A percentile compares a stretch with the other conserved stretches of the same genome.
Evolutionary conservation across 169 alveolate species (phyloP).

Genomic region (Neospora caninum): DNA sequence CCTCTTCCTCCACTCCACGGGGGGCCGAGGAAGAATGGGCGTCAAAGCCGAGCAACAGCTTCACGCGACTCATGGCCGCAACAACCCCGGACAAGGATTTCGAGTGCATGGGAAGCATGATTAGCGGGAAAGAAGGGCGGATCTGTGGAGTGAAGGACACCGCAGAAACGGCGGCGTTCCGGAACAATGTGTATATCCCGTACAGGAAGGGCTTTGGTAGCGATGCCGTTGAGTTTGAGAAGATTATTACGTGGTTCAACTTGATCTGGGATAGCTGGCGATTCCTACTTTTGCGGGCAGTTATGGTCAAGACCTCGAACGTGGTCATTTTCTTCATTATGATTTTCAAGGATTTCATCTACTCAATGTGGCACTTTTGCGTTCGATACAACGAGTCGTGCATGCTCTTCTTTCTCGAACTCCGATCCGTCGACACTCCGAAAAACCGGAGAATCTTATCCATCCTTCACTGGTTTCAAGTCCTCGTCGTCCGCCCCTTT

Average conservation of each 20-base stretch:
- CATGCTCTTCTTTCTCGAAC: slow-evolving; percentile 7
- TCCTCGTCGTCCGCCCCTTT: slow-evolving; percentile 49
- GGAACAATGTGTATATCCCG: background rate
- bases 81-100: background rate
- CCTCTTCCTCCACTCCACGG: background rate
- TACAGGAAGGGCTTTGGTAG: slow-evolving; percentile 47
- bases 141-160: background rate
- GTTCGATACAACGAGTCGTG: slow-evolving; percentile 16
- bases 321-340: slow-evolving; percentile 53
- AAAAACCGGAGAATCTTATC: background rate
- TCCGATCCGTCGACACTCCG: background rate
- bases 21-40: background rate
- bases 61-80: slow-evolving; percentile 3
- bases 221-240: slow-evolving; percentile 63
- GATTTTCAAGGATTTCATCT: slow-evolving; percentile 61
- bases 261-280: slow-evolving; percentile 68
- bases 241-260: slow-evolving; percentile 51
- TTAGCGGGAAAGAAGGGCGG: background rate
- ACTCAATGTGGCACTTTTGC: slow-evolving; percentile 62
- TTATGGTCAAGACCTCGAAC: slow-evolving; percentile 62
- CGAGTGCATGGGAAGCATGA: background rate
- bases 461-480: slow-evolving; percentile 40
- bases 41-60: background rate
- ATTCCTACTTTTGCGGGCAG: slow-evolving; percentile 55
- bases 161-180: background rate